Base-by-base conservation (phyloP, 371 early-diverging fungal genomes). In the Chytridiales sp. region DNA sequence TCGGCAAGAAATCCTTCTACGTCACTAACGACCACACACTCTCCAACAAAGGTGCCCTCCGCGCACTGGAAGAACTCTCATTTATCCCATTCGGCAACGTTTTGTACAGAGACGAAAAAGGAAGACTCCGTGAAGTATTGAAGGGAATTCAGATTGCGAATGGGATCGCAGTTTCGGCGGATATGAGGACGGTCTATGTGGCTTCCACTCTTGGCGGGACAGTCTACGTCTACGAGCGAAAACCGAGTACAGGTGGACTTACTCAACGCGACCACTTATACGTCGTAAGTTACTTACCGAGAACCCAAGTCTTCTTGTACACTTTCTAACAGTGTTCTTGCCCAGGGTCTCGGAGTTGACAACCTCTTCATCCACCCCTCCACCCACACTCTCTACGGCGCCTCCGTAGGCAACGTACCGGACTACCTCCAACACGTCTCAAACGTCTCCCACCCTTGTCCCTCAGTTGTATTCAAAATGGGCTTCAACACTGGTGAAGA, bases 401-500 rank as follows among this genome's bases (percentile, higher is more conserved):
- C 60, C 3, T 60, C 61, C 0, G 19, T 48, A 3, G 13, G 22
- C 46, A 24, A 52, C 17, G 21, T 32, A 4, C 43, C 43, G 17
- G 36, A 34, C 32, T 46, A 21, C 39, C 35, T 64, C 13, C 19
- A 17, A 40, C 39, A 47, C 30, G 38, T 62, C 21, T 3, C 21
- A 43, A 44, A 46, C 39, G 30, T 3, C 17, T n/a, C 13, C 4
- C 34, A 11, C n/a, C 8, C 30, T 2, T 29, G 31, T 15, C 31
- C 51, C 32, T 13, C 50, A 4, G 40, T 40, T 35, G 51, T 46
- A 29, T 11, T 36, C 1, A 54, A 40, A 34, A 49, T 61, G 29
- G 40, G 40, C 22, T 61, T 55, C 52, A 66, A 60, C 48, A 59
- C 57, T 3, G 59, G 26, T 22, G 15, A 22, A 21, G 66, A 61